Base-by-base conservation (phyloP, 371 early-diverging fungal genomes). In the Actinomortierella wolfii region DNA sequence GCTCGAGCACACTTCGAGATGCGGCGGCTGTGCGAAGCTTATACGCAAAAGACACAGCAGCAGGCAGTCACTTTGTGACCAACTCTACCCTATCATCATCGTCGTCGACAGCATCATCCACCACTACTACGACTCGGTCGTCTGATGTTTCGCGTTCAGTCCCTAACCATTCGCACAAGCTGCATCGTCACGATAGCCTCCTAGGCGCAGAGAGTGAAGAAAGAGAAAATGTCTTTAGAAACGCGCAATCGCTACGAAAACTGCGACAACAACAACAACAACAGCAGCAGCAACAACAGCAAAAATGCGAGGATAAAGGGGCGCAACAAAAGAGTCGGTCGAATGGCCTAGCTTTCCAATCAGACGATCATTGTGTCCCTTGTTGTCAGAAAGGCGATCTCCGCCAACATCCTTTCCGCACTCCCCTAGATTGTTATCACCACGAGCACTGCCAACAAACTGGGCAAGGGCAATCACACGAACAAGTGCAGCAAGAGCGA, bases 221-320 rank as follows among this genome's bases (percentile, higher is more conserved):
- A 0, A n/a, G 13, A 42, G 40, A 21, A 20, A 42, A 20, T 25
- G 15, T 43, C 24, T 23, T 44, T 20, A 20, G 41, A 23, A 18
- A 18, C 20, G 24, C 6, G 5, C 41, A 50, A 29, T 45, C 17
- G 45, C 52, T 43, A 11, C 25, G 7, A 11, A 43, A 59, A 14
- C 59, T 28, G 40, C 28, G 26, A 26, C 52, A 29, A 56, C 23
- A 34, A 8, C 53, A 39, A 18, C 18, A 20, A 54, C 64, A 51
- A 18, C n/a, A 18, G 11, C 7, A 26, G 25, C 28, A 46, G 6
- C 25, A 28, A 26, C 47, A 54, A 42, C 18, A 40, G 26, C n/a
- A n/a, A n/a, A n/a, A n/a, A n/a, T n/a, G 34, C 34, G 11, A 4
- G 7, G 34, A 34, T 4, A 11, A 34, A 34, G 34, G 34, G 4